These are phyloP conservation scores for Cercophora sp. DNA, from an alignment of 495 filamentous ascomycete genomes.

Conservation along the genomic window DNA sequence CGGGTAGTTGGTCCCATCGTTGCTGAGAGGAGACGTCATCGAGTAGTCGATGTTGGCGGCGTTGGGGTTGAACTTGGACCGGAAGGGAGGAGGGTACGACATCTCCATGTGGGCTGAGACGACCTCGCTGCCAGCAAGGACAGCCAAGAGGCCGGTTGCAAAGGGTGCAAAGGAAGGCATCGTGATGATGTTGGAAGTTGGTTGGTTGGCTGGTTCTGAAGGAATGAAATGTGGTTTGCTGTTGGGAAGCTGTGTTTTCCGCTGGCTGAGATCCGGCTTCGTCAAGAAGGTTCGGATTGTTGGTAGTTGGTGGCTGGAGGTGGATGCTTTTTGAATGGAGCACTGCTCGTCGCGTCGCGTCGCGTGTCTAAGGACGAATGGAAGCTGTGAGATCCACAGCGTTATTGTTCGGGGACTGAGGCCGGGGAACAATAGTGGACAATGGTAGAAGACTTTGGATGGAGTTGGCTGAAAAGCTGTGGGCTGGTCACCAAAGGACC, in stretches of 20 bases:
- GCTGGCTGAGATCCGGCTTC: neutral
- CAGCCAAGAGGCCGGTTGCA: slow-evolving; percentile 23
- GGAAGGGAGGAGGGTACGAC: slow-evolving; percentile 51
- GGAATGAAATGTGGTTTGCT: neutral
- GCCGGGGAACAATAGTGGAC: neutral
- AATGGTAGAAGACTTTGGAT: too few species aligned
- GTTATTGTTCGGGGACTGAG: neutral
- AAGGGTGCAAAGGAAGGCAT: slow-evolving; percentile 34
- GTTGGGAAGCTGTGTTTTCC: neutral
- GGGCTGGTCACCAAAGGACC: slow-evolving; percentile 16
- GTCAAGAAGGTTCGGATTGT: slow-evolving; percentile 1
- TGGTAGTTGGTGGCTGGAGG: neutral
- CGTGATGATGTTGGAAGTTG: slow-evolving; percentile 12
- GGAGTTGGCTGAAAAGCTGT: neutral
- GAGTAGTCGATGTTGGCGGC: slow-evolving; percentile 50
- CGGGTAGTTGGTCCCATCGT: slow-evolving; percentile 50
- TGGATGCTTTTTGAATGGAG: neutral
- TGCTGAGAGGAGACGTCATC: slow-evolving; percentile 53
- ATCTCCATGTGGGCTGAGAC: slow-evolving; percentile 59
- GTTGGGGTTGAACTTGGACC: slow-evolving; percentile 49
- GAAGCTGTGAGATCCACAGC: neutral
- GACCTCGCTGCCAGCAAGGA: slow-evolving; percentile 30
- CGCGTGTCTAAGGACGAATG: neutral
- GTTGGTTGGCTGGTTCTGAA: neutral
- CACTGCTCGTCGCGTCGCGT: neutral